These are phyloP conservation scores for Leishmania gerbilli DNA, from an alignment of 208 protist genomes.

Conservation along the genomic window DNA sequence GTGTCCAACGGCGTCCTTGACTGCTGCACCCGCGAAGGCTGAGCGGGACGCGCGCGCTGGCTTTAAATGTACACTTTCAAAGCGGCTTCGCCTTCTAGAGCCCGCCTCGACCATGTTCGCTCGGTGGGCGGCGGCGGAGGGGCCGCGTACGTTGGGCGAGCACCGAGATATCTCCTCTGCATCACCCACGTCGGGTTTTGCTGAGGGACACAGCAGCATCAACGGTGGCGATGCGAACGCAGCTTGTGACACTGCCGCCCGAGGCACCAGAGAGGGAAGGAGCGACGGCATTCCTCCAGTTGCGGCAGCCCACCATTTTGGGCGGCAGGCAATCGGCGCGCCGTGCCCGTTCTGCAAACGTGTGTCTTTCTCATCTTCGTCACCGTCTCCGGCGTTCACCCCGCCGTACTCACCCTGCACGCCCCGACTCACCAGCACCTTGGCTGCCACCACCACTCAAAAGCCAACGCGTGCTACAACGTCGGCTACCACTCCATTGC, in stretches of 20 bases:
- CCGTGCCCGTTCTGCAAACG: not conserved
- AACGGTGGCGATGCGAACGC: not conserved
- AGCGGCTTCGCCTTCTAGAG: slow-evolving; percentile 9
- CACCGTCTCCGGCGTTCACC: not conserved
- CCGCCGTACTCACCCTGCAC: not conserved
- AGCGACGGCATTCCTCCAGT: not conserved
- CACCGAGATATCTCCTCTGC: not conserved
- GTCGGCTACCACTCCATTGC: not conserved
- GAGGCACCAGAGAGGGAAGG: not conserved
- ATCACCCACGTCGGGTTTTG: not conserved
- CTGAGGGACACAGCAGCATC: not conserved
- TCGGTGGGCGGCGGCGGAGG: not conserved
- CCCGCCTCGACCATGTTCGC: not conserved
- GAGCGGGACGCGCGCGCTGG: not conserved
- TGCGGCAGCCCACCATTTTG: not conserved
- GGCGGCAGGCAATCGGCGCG: not conserved
- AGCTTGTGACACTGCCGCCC: no score
- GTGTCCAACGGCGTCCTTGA: not conserved
- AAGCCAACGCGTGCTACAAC: not conserved
- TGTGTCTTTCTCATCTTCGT: slow-evolving; percentile 7
- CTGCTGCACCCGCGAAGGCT: not conserved
- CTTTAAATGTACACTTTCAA: slow-evolving; percentile 27
- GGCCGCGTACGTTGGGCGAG: not conserved
- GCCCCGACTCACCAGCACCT: not conserved
- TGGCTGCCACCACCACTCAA: not conserved